phyloP scores from a whole-genome alignment of 257 asterid genomes.

The Scutellaria barbata region DNA sequence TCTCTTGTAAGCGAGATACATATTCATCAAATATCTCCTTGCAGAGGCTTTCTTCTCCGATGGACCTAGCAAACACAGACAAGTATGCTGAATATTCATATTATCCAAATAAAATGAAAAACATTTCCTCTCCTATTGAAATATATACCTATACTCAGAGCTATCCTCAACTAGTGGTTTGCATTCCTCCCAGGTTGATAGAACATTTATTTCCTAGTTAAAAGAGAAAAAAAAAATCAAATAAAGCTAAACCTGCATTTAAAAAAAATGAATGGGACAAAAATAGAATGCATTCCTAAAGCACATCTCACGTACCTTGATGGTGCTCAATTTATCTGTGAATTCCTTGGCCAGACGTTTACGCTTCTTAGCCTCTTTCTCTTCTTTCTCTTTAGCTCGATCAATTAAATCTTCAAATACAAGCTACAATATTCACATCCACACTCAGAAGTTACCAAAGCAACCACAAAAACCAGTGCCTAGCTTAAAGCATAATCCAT shows the following conservation, averaged over 20 bases:
- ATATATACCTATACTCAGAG: constrained; percentile 79
- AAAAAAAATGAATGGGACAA: not conserved
- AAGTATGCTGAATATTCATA: constrained; percentile 29
- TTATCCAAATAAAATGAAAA: constrained; percentile 5
- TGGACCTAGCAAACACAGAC: constrained; percentile 54
- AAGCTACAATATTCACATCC: constrained; percentile 61
- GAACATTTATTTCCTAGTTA: constrained; percentile 68
- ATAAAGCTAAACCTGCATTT: not conserved
- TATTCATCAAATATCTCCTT: constrained; percentile 80
- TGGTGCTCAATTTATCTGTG: constrained; percentile 66
- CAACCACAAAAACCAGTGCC: not conserved
- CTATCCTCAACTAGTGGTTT: constrained; percentile 78
- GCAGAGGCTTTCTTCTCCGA: constrained; percentile 81
- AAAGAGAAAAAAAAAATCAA: not conserved
- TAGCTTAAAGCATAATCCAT: constrained; percentile 19
- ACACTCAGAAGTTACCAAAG: constrained; percentile 22
- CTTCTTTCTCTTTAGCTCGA: constrained; percentile 97
- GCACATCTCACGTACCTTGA: constrained; percentile 61
- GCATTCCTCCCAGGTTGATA: constrained; percentile 89
- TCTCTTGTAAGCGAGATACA: constrained; percentile 79
- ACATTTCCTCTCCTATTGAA: constrained; percentile 31
- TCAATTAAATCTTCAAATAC: constrained; percentile 82
- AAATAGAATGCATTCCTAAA: constrained; percentile 15
- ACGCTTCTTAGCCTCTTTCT: constrained; percentile 89
- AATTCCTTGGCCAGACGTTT: constrained; percentile 89